Percentiles rank a stretch among this genome's conserved stretches.
Conservation (phyloP, 1,284 basidiomycete species). For the Ceratorhiza oryzae-sativae region DNA sequence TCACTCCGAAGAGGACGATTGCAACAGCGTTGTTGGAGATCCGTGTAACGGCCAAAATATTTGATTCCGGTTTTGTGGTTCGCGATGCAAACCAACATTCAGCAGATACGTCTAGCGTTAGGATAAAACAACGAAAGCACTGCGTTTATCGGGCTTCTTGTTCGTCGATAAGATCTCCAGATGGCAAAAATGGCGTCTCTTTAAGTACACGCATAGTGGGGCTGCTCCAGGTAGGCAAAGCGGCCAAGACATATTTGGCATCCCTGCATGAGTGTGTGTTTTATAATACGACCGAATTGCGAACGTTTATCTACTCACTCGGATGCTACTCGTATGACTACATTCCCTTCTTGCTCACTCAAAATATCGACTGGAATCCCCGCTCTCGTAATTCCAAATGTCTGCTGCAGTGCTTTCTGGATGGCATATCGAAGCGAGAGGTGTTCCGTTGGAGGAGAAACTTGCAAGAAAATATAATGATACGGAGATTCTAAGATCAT, state of each 20-base stretch:
- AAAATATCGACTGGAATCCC: conserved; percentile 15
- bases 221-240: conserved; percentile 18
- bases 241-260: conserved; percentile 16
- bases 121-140: no score
- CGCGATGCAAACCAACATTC: no score
- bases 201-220: conserved; percentile 28
- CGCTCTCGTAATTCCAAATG: conserved; percentile 28
- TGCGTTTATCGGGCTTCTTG: not conserved
- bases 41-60: not conserved
- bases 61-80: conserved; percentile 29
- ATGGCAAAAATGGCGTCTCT: conserved; percentile 1
- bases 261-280: not conserved
- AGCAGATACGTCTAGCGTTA: no score
- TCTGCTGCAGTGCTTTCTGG: conserved; percentile 27
- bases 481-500: conserved; percentile 6
- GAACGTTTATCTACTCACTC: conserved; percentile 1
- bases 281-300: no score
- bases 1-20: conserved; percentile 36
- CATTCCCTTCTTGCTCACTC: not conserved
- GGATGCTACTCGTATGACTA: conserved; percentile 19
- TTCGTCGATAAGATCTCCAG: not conserved
- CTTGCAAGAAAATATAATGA: conserved; percentile 24
- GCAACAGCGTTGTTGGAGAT: no score
- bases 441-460: conserved; percentile 27
- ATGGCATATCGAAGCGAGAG: conserved; percentile 29